Conservation (phyloP, 352 stramenopile genomes). For the Aphanomyces astaci region DNA sequence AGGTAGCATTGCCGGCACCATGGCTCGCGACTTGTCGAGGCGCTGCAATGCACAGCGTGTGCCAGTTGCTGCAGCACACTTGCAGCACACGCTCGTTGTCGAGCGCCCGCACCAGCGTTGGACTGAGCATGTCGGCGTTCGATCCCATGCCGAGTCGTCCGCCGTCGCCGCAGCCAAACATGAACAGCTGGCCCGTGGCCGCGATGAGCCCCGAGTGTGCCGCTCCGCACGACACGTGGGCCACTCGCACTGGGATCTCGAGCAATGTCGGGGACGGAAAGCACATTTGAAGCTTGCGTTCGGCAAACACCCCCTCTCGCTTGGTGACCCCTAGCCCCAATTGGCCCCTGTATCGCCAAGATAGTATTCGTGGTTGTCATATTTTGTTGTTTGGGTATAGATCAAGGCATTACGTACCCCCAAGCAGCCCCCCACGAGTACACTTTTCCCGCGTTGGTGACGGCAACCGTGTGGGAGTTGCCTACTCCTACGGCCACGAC, state of each 20-base stretch:
- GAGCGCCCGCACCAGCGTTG: slow-evolving; percentile 41
- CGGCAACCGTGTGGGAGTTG: slow-evolving; percentile 49
- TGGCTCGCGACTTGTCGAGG: slow-evolving; percentile 16
- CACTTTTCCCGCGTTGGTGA: slow-evolving; percentile 41
- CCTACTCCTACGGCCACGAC: slow-evolving; percentile 42
- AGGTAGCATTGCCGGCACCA: background rate
- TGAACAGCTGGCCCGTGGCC: slow-evolving; percentile 56
- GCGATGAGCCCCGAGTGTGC: slow-evolving; percentile 67
- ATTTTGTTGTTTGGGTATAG: background rate
- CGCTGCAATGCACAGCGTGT: slow-evolving; percentile 55
- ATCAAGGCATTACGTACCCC: background rate
- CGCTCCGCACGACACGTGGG: slow-evolving; percentile 82
- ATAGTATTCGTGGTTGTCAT: too few species aligned
- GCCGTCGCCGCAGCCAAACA: slow-evolving; percentile 85
- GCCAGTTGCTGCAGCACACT: slow-evolving; percentile 54
- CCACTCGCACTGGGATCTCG: slow-evolving; percentile 37
- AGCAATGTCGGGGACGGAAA: slow-evolving; percentile 61
- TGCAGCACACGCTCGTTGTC: slow-evolving; percentile 48
- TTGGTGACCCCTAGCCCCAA: slow-evolving; percentile 51
- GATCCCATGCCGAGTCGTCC: slow-evolving; percentile 79
- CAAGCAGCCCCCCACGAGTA: slow-evolving; percentile 63
- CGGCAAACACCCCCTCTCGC: slow-evolving; percentile 39
- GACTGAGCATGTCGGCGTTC: slow-evolving; percentile 34
- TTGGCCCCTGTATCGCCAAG: slow-evolving; percentile 35
- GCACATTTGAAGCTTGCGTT: slow-evolving; percentile 41